These are phyloP conservation scores for Serendipita indica DNA, from an alignment of 768 basidiomycete genomes.

Conservation along the genomic window DNA sequence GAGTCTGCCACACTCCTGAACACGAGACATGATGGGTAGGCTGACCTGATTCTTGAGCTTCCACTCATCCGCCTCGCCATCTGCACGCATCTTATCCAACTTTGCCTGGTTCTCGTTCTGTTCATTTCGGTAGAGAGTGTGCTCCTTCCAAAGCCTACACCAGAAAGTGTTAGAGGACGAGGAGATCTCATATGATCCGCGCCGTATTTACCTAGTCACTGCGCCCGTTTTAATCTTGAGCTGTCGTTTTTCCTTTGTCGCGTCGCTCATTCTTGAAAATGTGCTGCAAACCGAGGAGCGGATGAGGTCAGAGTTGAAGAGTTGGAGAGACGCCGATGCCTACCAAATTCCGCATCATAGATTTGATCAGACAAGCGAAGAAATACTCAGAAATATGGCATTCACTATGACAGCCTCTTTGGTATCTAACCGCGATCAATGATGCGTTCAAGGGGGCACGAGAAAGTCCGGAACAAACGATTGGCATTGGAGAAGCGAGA, in stretches of 20 bases:
- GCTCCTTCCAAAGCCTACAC: conserved; percentile 54
- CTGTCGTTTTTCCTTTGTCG: conserved; percentile 31
- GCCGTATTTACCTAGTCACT: conserved; percentile 40
- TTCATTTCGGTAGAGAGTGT: conserved; percentile 50
- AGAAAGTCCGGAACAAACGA: neutral
- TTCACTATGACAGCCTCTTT: too few species aligned
- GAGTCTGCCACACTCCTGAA: neutral
- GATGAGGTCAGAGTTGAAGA: too few species aligned
- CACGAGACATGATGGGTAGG: conserved; percentile 14
- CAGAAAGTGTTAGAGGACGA: neutral
- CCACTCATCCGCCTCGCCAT: conserved; percentile 52
- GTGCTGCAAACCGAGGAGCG: too few species aligned
- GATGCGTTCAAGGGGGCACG: too few species aligned
- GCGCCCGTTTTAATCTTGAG: conserved; percentile 64
- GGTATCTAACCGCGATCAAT: too few species aligned
- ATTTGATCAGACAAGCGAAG: too few species aligned
- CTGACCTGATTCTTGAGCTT: conserved; percentile 47
- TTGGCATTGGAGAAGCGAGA: neutral
- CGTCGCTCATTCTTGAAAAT: neutral
- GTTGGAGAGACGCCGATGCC: too few species aligned
- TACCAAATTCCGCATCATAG: too few species aligned
- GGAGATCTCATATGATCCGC: neutral
- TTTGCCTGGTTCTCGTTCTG: conserved; percentile 40
- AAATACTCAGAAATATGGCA: too few species aligned
- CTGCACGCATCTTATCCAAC: conserved; percentile 45